Evolutionary conservation across 2,329 filamentous ascomycete species (phyloP), one percentile per base, ranked within the genome.

Genomic region (Aspergillus floridensis): DNA sequence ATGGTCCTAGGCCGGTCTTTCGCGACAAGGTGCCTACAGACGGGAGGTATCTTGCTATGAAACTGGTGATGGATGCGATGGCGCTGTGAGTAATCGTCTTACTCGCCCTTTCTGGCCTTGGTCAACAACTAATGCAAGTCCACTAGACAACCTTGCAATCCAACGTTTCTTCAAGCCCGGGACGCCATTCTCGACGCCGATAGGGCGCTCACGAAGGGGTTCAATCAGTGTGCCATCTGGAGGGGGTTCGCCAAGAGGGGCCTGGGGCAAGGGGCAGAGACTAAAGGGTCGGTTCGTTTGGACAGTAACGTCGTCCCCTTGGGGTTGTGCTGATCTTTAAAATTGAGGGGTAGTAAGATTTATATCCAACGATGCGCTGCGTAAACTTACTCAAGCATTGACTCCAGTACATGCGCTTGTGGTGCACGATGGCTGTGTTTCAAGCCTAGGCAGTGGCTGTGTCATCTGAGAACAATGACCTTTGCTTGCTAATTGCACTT

Each of bases 11-110:
- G 35, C 62, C 62, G 2, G 41, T 35, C 2, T 48, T 64, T 12
- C 31, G 38, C n/a, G 44, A 57, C n/a, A 55, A 47, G 3, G 56
- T 64, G 7, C 59, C 62, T 2, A 64, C 62, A 4, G 62, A 64
- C 14, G 62, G 62, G n/a, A 64, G 58, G 58, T 64, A 60, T 31
- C 57, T 64, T 5, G n/a, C 62, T 16, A 64, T 64, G 62, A 64
- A 64, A 49, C 19, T 64, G 16, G 54, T 64, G 2, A 44, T 64
- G 2, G 59, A 62, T 49, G 62, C 41, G 1, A 62, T 64, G 62
- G 62, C 62, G 2, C 38, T 64, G 62, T 64, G 38, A 57, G 62
- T 60, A n/a, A 41, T 4, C 16, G 2, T 21, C 16, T 14, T 10
- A 7, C 6, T 29, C 11, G 8, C 29, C 8, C 6, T 22, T 16